These are phyloP conservation scores for Ilyonectria destructans DNA, from an alignment of 2,329 filamentous ascomycete species.

Conservation along the genomic window DNA sequence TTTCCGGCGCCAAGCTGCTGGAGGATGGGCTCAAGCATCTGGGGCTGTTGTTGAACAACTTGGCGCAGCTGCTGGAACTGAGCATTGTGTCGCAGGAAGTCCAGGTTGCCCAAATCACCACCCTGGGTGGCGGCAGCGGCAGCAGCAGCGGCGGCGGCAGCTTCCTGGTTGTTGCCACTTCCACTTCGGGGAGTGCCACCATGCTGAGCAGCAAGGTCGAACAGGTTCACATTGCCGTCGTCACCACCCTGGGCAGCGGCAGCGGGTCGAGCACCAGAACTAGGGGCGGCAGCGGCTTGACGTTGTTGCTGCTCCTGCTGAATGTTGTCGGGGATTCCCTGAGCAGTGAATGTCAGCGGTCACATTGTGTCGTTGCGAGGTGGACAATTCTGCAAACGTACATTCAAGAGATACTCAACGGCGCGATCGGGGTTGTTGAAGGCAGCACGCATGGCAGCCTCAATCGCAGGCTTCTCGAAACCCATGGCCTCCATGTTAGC, in stretches of 20 bases:
- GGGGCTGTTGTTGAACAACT: slow-evolving; percentile 96
- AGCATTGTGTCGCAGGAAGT: slow-evolving; percentile 94
- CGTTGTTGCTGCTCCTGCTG: slow-evolving; percentile 78
- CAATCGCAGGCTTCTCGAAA: slow-evolving; percentile 89
- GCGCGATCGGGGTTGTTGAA: slow-evolving; percentile 98
- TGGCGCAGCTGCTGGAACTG: slow-evolving; percentile 99
- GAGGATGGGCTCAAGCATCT: slow-evolving; percentile 98
- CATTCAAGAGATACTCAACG: slow-evolving; percentile 93
- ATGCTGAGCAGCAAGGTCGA: slow-evolving; percentile 91
- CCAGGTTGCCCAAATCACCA: slow-evolving; percentile 82
- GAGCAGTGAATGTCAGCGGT: slow-evolving; percentile 29
- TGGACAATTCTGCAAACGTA: slow-evolving; percentile 62
- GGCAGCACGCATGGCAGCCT: slow-evolving; percentile 94
- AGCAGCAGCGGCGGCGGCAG: slow-evolving; percentile 61
- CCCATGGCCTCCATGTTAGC: slow-evolving; percentile 98
- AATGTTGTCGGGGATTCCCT: slow-evolving; percentile 93
- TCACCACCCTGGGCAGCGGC: slow-evolving; percentile 66
- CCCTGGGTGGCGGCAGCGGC: slow-evolving; percentile 68
- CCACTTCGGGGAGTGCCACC: slow-evolving; percentile 64
- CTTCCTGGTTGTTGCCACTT: slow-evolving; percentile 57
- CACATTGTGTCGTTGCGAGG: slow-evolving; percentile 7
- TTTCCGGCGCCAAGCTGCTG: slow-evolving; percentile 97
- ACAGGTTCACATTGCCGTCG: slow-evolving; percentile 86
- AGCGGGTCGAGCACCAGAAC: slow-evolving; percentile 55
- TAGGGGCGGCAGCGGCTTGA: slow-evolving; percentile 54